Base-by-base conservation (phyloP, 2,329 filamentous ascomycete genomes). In the Claviceps sp. region DNA sequence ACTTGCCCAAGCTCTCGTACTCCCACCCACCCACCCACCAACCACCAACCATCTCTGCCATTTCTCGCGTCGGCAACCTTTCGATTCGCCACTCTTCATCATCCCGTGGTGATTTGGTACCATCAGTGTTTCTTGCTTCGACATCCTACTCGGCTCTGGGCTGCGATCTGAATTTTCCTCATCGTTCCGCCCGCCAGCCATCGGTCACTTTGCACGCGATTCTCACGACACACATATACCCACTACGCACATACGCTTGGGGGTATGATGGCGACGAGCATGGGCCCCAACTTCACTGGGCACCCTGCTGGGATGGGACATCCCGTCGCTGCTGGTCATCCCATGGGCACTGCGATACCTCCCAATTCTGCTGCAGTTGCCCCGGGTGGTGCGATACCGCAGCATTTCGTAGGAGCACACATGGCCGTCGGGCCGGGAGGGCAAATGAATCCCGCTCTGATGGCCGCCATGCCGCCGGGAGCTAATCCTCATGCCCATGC, bases 391-490 rank as follows among this genome's bases (percentile, higher is more conserved):
- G 76, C 74, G 41, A 82, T 85, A 66, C 78, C 78, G 59, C 85
- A 85, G 65, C 84, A 87, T 67, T 75, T 82, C 59, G 70, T 68
- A 39, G 70, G 79, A 68, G 65, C 61, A 43, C 84, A 86, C 60
- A 85, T 87, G 71, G 82, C 78, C 55, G 85, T 85, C 53, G 84
- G 80, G 39, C 84, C 85, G 19, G 82, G 81, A 58, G 80, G 78
- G 55, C 84, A 87, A 64, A 82, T 87, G 58, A 87, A 81, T 64
- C 83, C 86, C 61, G 79, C 81, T 52, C 79, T 89, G 75, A 88
- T 90, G 84, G 78, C 72, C 57, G 82, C 78, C 53, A 87, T 90
- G 81, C 84, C 85, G 56, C 84, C 83, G 34, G 80, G 84, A 55
- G 75, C 74, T 57, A 77, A 73, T 51, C 79, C 79, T 54, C 85